Conservation (phyloP, 163 green algal species). For the Picocystis sp. region DNA sequence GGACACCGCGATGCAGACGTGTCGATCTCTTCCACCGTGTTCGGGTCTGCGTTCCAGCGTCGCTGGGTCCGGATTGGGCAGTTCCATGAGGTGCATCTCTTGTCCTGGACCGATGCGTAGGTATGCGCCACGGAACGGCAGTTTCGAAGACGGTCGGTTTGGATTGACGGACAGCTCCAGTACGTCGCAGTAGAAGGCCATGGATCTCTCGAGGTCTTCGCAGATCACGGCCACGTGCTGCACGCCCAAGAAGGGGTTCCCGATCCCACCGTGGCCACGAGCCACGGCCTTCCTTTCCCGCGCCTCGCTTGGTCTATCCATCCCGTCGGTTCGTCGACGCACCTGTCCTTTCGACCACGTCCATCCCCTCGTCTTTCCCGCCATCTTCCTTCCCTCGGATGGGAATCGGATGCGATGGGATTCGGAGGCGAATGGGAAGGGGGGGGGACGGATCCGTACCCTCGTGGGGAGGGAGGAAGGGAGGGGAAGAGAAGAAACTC, state of each 20-base stretch:
- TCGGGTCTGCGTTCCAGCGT: constrained; percentile 30
- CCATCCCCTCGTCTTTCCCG: too few relatives aligned
- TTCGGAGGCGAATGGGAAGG: too few relatives aligned
- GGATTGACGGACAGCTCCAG: constrained; percentile 61
- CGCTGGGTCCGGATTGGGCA: constrained; percentile 44
- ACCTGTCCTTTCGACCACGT: too few relatives aligned
- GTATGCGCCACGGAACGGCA: constrained; percentile 85
- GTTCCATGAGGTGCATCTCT: constrained; percentile 97
- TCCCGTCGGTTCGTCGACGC: too few relatives aligned
- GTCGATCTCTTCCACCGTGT: constrained; percentile 77
- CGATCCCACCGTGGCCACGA: too few relatives aligned
- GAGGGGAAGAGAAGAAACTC: too few relatives aligned
- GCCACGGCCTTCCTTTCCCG: too few relatives aligned
- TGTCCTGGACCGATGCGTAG: constrained; percentile 77
- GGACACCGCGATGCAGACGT: constrained; percentile 72
- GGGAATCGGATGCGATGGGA: too few relatives aligned
- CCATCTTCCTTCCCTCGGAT: too few relatives aligned
- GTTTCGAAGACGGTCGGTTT: constrained; percentile 65
- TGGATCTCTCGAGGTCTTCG: constrained; percentile 48
- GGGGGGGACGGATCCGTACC: too few relatives aligned
- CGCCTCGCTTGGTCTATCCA: too few relatives aligned
- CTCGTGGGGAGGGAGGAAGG: too few relatives aligned
- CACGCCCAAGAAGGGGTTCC: constrained; percentile 49
- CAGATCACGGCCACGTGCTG: constrained; percentile 85
- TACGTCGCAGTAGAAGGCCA: constrained; percentile 74